Percentiles rank a stretch among this genome's conserved stretches.
Conservation (phyloP, 768 basidiomycete species). For the Macrocybe gigantea region DNA sequence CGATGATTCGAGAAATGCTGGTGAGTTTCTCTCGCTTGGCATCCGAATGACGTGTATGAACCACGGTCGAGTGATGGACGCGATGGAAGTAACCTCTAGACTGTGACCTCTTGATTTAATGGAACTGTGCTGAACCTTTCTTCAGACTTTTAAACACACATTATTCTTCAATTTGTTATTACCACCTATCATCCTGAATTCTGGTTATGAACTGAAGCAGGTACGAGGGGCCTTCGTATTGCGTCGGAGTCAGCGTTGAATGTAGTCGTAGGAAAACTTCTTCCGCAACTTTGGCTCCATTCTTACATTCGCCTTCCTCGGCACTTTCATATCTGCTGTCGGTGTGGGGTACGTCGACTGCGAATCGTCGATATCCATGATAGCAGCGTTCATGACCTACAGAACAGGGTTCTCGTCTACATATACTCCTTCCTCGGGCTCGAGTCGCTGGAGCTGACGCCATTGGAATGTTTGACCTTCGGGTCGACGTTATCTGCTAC, state of each 20-base stretch:
- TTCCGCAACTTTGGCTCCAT: conserved; percentile 98
- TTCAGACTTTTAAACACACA: conserved; percentile 91
- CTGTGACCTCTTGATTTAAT: neutral
- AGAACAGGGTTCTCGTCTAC: conserved; percentile 84
- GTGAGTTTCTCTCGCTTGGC: conserved; percentile 40
- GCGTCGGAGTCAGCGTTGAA: neutral
- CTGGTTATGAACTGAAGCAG: conserved; percentile 97
- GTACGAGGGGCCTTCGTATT: conserved; percentile 30
- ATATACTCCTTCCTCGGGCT: conserved; percentile 91
- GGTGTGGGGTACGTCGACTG: conserved; percentile 81
- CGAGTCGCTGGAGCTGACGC: conserved; percentile 77
- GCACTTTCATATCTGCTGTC: conserved; percentile 94
- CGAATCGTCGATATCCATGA: neutral
- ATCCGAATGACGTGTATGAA: too few relatives aligned
- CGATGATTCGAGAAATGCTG: conserved; percentile 95
- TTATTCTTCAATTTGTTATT: conserved; percentile 97
- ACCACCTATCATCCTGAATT: conserved; percentile 96
- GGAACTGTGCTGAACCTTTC: neutral
- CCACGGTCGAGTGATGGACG: too few relatives aligned
- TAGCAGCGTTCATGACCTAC: conserved; percentile 36
- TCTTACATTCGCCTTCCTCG: conserved; percentile 86
- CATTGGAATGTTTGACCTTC: conserved; percentile 93
- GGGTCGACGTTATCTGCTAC: conserved; percentile 97
- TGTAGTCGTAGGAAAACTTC: conserved; percentile 77
- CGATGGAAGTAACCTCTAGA: too few relatives aligned